A percentile compares a stretch with the other conserved stretches of the same genome.
Evolutionary conservation across 108 stramenopile genomes (phyloP).

Genomic region (Cyclotella distinguenda): DNA sequence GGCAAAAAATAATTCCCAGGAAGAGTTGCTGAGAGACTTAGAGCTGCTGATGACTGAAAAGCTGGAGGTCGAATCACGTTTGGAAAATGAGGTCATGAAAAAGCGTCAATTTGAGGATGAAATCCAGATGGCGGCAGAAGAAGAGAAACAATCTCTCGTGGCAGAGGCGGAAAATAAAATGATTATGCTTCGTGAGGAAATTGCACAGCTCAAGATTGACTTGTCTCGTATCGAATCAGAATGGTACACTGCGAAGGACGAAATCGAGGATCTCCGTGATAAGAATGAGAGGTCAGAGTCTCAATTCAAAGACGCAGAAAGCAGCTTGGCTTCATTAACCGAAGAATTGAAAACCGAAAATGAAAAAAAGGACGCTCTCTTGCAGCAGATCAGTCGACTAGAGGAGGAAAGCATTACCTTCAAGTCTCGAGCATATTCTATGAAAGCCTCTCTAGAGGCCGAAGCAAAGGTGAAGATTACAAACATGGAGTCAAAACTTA

Average conservation of each 20-base stretch:
- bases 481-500: constrained; percentile 20
- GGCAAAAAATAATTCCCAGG: constrained; percentile 44
- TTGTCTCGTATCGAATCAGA: constrained; percentile 63
- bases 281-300: constrained; percentile 36
- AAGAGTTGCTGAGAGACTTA: constrained; percentile 58
- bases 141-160: constrained; percentile 69
- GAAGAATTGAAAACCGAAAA: constrained; percentile 32
- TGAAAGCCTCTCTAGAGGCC: constrained; percentile 39
- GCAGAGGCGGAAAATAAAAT: constrained; percentile 71
- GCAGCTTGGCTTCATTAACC: constrained; percentile 27
- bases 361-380: constrained; percentile 20
- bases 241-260: constrained; percentile 55
- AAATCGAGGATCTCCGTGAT: constrained; percentile 58
- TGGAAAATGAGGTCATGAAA: constrained; percentile 48
- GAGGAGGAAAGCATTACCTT: constrained; percentile 25
- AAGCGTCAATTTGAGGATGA: constrained; percentile 43
- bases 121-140: constrained; percentile 55
- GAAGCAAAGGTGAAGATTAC: constrained; percentile 31
- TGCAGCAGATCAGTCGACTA: constrained; percentile 22
- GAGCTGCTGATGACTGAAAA: constrained; percentile 53
- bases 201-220: constrained; percentile 36
- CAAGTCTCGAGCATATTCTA: constrained; percentile 43
- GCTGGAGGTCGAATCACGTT: constrained; percentile 33
- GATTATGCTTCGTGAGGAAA: constrained; percentile 42
- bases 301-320: constrained; percentile 25